Evolutionary conservation across 139 green algal species (phyloP), one percentile per base, ranked within the genome.

Genomic region (Coelastrella sp.): DNA sequence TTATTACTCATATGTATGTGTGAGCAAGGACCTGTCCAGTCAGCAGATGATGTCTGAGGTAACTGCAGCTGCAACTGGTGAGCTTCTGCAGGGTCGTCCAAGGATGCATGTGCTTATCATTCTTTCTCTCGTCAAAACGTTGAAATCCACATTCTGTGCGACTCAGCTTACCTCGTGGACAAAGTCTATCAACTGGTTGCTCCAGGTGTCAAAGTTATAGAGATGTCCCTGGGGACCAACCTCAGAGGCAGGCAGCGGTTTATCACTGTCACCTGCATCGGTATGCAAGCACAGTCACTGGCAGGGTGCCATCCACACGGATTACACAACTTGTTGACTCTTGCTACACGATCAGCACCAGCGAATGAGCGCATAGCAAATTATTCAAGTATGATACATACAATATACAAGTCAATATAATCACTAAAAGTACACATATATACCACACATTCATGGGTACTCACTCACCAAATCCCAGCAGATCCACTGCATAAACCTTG

Each of bases 181-280:
- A 41, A 83, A 83, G 57, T 83, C 57, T 9, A 11, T 43, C 32
- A 73, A 73, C 57, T 83, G 76, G 25, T 35, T 11, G 9, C 38
- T 73, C 76, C 76, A 83, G 1, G 57, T 83, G 8, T 83, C 76
- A 38, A 62, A 83, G 59, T 73, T 83, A 37, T 83, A 83, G 11
- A 83, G 40, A 57, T 73, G 37, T 5, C 76, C 57, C 1, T 35
- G 76, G 25, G 76, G 76, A 5, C 76, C 76, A 23, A 43, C 53
- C 19, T 64, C 17, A 9, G 11, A 5, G 25, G 34, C 11, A 32
- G 72, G 45, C 45, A 67, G 72, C 15, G 76, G 76, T 48, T 73
- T 83, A n/a, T 71, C 76, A 66, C 76, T 83, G 57, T 71, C 76
- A 73, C 73, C 50, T 48, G 51, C 35, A 64, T 11, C 45, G 11